Evolutionary conservation across 1,284 basidiomycete genomes (phyloP), one percentile per base, ranked within the genome.

Genomic region (Ustilago hordei): DNA sequence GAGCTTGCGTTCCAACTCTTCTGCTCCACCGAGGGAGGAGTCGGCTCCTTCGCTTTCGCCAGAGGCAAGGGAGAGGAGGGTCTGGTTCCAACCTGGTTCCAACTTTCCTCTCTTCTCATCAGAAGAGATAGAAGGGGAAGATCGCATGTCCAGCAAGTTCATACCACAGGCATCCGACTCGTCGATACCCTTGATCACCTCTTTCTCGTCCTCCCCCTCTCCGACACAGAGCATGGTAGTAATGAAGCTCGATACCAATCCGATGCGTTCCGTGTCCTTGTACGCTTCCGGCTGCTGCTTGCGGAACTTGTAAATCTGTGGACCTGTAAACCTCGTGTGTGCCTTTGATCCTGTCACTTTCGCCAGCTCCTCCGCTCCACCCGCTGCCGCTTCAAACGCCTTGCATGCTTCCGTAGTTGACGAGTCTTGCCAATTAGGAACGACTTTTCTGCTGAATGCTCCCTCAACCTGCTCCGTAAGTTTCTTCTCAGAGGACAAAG

Each of bases 351-450:
- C 94, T 2, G 93, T 93, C 8, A 92, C 86, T 81, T 91, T 89
- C 0, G 93, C 91, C 11, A 95, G 88, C 6, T 87, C 89, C 66
- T 92, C 91, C 0, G 91, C 87, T 6, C 93, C 93, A 47, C 93
- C 93, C 38, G 88, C 88, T 3, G 54, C 60, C 4, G 31, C 17
- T 50, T 79, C 92, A 45, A 95, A 87, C 58, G 89, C 89, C 55
- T 87, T 88, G 81, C 94, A 95, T 78, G 95, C 93, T 38, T 87
- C 85, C 0, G 90, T 91, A 0, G 94, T 95, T 0, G 93, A 94
- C 0, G 93, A 94, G 87, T 95, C 94, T 86, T 95, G 94, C 94
- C 94, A 95, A 83, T 95, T 95, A 15, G 94, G 94, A 1, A 92
- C 90, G 69, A 90, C 89, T 2, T 88, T 88, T 19, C 91, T 87